These are phyloP conservation scores for Lachancea dasiensis DNA, from an alignment of 805 yeast genomes.

Conservation along the genomic window DNA sequence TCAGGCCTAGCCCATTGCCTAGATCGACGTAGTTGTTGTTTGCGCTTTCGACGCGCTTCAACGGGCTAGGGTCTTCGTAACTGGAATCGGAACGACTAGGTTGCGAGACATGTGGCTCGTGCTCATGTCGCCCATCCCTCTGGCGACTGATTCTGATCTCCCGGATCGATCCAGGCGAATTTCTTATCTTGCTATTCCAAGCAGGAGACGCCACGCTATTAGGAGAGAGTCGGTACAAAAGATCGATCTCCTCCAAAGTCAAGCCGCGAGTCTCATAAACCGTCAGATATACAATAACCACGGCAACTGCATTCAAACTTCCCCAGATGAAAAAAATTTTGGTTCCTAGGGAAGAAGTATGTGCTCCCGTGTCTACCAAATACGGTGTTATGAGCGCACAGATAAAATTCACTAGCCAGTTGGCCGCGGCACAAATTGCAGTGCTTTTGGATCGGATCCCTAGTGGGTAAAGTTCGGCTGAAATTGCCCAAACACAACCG, in stretches of 20 bases:
- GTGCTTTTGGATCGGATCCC: conserved; percentile 74
- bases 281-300: conserved; percentile 54
- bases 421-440: conserved; percentile 68
- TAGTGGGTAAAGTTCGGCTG: conserved; percentile 61
- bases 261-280: conserved; percentile 80
- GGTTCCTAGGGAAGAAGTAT: conserved; percentile 63
- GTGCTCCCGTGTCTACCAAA: conserved; percentile 59
- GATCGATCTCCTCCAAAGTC: conserved; percentile 76
- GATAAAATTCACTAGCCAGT: conserved; percentile 73
- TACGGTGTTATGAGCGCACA: conserved; percentile 75
- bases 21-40: conserved; percentile 24
- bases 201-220: conserved; percentile 45
- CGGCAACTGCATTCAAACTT: conserved; percentile 53
- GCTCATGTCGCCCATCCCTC: not conserved
- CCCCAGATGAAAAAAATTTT: conserved; percentile 81
- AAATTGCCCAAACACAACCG: conserved; percentile 69
- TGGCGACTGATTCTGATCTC: conserved; percentile 8
- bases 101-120: not conserved
- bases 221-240: conserved; percentile 55
- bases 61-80: conserved; percentile 5
- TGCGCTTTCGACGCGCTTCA: conserved; percentile 5
- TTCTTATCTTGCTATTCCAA: conserved; percentile 33
- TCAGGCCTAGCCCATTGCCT: conserved; percentile 34
- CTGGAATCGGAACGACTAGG: conserved; percentile 4
- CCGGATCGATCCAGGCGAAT: conserved; percentile 9